These are phyloP conservation scores for Xerocomus brunneocitrinus DNA, from an alignment of 768 basidiomycete genomes.

Conservation along the genomic window DNA sequence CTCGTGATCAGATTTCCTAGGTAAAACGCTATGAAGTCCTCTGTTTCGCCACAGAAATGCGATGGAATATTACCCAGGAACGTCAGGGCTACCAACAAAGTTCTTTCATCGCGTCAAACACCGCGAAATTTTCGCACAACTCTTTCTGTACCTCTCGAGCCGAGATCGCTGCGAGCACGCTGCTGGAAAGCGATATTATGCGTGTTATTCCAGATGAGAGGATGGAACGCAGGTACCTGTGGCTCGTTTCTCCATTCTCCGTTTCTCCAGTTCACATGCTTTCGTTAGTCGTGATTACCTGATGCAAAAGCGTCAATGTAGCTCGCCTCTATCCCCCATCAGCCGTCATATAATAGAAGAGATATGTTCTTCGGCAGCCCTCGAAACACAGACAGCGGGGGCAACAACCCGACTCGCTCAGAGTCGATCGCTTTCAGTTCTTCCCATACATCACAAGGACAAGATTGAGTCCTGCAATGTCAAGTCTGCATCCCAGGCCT, in stretches of 20 bases:
- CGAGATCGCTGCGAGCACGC: not conserved
- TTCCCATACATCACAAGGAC: not conserved
- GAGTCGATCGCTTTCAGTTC: not conserved
- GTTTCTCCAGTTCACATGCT: not conserved
- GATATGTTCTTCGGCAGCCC: slow-evolving; percentile 1
- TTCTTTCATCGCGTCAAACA: slow-evolving; percentile 14
- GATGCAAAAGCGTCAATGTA: not conserved
- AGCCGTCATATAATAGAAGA: slow-evolving; percentile 17
- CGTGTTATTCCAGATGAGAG: slow-evolving; percentile 14
- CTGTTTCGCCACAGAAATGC: slow-evolving; percentile 26
- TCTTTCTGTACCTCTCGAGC: not conserved
- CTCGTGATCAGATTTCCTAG: slow-evolving; percentile 7
- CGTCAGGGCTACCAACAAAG: slow-evolving; percentile 13
- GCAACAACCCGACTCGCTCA: not conserved
- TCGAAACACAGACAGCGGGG: not conserved
- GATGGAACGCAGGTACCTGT: slow-evolving; percentile 4
- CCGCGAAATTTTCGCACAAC: not conserved
- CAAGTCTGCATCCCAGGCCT: not conserved
- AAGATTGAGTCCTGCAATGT: not conserved
- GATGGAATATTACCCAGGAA: slow-evolving; percentile 17
- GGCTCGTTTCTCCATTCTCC: not conserved
- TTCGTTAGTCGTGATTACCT: slow-evolving; percentile 1
- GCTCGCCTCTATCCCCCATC: slow-evolving; percentile 18
- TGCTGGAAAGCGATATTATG: slow-evolving; percentile 15
- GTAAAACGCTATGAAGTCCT: slow-evolving; percentile 27